phyloP scores from a whole-genome alignment of 116 monocot genomes.

The Cymodocea nodosa region DNA sequence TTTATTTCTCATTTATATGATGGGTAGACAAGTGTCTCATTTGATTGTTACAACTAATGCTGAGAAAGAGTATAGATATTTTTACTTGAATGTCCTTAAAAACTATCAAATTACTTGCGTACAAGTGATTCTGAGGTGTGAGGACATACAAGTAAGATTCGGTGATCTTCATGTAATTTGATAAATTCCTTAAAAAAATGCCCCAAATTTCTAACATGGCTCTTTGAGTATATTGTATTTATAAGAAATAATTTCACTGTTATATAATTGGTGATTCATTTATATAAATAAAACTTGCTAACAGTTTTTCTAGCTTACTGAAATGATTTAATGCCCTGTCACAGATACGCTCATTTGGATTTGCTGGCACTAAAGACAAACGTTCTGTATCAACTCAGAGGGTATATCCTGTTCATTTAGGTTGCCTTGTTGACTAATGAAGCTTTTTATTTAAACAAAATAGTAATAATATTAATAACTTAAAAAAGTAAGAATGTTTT shows the following conservation, averaged over 20 bases:
- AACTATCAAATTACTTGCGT: no score
- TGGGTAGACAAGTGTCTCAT: background rate
- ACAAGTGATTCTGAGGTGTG: no score
- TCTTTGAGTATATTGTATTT: background rate
- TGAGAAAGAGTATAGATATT: no score
- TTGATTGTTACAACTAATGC: background rate
- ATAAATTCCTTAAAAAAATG: no score
- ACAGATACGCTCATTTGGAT: conserved; percentile 90
- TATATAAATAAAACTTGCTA: no score
- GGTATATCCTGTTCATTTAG: conserved; percentile 26
- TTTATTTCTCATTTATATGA: background rate
- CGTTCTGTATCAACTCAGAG: conserved; percentile 93
- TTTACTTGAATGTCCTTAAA: no score
- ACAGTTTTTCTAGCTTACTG: background rate
- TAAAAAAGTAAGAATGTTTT: no score
- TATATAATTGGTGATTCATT: no score
- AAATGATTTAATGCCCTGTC: background rate
- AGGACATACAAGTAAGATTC: no score
- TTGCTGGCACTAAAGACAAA: conserved; percentile 99
- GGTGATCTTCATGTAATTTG: no score
- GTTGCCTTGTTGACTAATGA: background rate
- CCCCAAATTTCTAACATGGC: no score
- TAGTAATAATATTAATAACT: no score
- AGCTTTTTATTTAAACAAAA: background rate
- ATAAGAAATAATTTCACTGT: background rate